phyloP scores from a whole-genome alignment of 345 rosid species.

The Eucalyptus marginata region DNA sequence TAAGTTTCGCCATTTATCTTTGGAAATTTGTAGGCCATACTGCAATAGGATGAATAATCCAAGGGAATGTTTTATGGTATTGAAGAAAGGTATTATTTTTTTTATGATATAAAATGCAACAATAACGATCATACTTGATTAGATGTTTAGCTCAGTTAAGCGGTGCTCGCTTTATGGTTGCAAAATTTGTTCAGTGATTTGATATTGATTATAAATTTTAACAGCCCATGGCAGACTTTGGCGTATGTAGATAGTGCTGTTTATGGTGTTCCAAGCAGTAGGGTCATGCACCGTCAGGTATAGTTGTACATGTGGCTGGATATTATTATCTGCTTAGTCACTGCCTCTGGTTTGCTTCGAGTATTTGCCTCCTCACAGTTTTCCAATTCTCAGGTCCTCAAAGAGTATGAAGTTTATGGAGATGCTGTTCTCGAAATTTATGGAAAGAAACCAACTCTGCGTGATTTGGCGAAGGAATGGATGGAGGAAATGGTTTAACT shows the following conservation, averaged over 20 bases:
- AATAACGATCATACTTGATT: neutral
- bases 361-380: neutral
- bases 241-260: constrained; percentile 69
- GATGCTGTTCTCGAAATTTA: constrained; percentile 61
- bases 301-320: neutral
- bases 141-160: neutral
- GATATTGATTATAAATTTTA: neutral
- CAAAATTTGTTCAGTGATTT: neutral
- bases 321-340: neutral
- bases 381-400: constrained; percentile 37
- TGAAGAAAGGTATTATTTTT: neutral
- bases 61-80: neutral
- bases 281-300: constrained; percentile 83
- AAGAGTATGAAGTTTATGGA: constrained; percentile 67
- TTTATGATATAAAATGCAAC: neutral
- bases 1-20: neutral
- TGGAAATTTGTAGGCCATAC: neutral
- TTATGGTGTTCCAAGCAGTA: constrained; percentile 59
- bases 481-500: neutral
- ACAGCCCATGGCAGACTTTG: constrained; percentile 78
- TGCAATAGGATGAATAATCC: neutral
- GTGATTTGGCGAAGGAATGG: constrained; percentile 67
- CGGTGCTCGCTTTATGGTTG: neutral
- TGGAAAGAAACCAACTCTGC: constrained; percentile 70
- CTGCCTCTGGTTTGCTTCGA: neutral